Evolutionary conservation across 495 filamentous ascomycete genomes (phyloP), one percentile per base, ranked within the genome.

Genomic region (Evansstolkia leycettana): DNA sequence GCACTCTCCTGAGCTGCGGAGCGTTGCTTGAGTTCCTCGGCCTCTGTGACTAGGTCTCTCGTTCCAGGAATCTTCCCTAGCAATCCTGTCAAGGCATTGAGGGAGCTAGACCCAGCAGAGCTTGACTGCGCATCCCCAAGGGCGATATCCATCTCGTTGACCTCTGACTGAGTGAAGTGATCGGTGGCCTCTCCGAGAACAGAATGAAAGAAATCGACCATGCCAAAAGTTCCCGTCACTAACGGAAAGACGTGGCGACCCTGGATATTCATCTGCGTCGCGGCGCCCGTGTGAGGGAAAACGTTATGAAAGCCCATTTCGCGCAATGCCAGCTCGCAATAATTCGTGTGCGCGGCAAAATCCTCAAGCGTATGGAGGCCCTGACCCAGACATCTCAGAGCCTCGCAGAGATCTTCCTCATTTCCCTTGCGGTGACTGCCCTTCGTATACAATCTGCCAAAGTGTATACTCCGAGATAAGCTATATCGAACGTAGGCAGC

Each of bases 141-240:
- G 7, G 78, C 82, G 18, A 70, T 58, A 46, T 95, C 79, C 52
- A 95, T 75, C 51, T 96, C 78, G 30, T 94, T 84, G 33, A 98
- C 76, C 57, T 98, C 90, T 11, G 83, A 83, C 52, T 96, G 90
- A 3, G 88, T 88, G 58, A 98, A 87, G 49, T 94, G 86, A 50
- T 98, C 90, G 13, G 76, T 92, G 15, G 87, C 89, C 53, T 98
- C 90, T 24, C 90, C 90, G 6, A 95, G 67, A n/a, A 98, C 86
- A 0, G 84, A 93, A 55, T 98, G 90, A 50, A 95, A 69, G 57
- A 98, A 98, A 46, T 96, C 90, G 15, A 95, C 89, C 43, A 78
- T 86, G 12, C 90, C 90, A 58, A 98, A 92, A 8, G 68, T 83
- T 23, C 86, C 87, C 8, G 90, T 96, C 8, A 94, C 81, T 4